Evolutionary conservation across 768 basidiomycete genomes (phyloP).

Genomic region (Lepiota subincarnata): DNA sequence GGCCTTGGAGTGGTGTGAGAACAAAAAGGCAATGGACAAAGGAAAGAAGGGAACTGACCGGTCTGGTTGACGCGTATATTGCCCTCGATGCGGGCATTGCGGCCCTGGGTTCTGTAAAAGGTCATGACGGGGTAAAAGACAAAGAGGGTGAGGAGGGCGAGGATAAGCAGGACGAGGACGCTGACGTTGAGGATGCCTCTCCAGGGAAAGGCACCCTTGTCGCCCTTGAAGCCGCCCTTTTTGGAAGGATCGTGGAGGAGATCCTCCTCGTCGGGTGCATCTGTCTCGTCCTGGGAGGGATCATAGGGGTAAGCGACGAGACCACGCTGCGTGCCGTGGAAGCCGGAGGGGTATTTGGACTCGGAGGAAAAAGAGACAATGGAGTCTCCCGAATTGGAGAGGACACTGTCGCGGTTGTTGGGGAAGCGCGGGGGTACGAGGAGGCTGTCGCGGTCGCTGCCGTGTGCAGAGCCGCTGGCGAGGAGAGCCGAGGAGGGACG

Average conservation of each 20-base stretch:
- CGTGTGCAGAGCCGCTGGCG: not conserved
- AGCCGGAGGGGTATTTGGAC: constrained; percentile 59
- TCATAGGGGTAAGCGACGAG: constrained; percentile 72
- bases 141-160: constrained; percentile 67
- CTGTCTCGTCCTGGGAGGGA: constrained; percentile 51
- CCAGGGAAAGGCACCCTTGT: constrained; percentile 36
- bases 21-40: not conserved
- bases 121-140: constrained; percentile 72
- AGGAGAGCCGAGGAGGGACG: not conserved
- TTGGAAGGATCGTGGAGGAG: constrained; percentile 59
- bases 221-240: constrained; percentile 22
- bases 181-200: constrained; percentile 59
- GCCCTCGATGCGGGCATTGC: constrained; percentile 47
- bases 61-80: constrained; percentile 64
- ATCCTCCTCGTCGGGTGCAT: constrained; percentile 71
- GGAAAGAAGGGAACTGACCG: constrained; percentile 20
- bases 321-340: constrained; percentile 25
- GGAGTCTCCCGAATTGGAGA: constrained; percentile 35
- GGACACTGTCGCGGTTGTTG: constrained; percentile 26
- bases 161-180: constrained; percentile 59
- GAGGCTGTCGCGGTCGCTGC: constrained; percentile 21
- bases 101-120: constrained; percentile 38
- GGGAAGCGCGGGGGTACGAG: constrained; percentile 30
- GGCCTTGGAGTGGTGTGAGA: constrained; percentile 35
- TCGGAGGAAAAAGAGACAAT: constrained; percentile 51